Percentiles rank a stretch among this genome's conserved stretches.
phyloP scores from a whole-genome alignment of 2,329 filamentous ascomycete species.

The Colletotrichum destructivum region DNA sequence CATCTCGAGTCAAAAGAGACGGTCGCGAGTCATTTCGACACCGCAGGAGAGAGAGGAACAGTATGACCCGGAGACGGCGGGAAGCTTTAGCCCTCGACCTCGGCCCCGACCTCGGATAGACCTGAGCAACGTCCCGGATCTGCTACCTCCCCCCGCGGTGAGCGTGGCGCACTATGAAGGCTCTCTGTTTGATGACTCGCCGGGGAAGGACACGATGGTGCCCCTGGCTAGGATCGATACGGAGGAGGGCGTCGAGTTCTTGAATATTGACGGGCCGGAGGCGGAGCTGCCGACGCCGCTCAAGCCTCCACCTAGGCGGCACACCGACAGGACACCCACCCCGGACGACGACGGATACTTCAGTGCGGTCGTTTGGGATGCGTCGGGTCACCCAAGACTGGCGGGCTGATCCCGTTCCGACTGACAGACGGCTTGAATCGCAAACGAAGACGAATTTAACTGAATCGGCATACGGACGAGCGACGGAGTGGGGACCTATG shows the following conservation, averaged over 20 bases:
- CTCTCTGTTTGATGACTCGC: not conserved
- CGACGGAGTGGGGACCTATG: not conserved
- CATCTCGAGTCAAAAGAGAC: not conserved
- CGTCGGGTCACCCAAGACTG: not conserved
- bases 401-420: not conserved
- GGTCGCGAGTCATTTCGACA: not conserved
- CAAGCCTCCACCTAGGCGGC: conserved; percentile 25
- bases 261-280: not conserved
- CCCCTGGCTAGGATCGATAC: conserved; percentile 23
- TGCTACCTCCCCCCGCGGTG: not conserved
- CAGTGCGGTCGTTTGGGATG: conserved; percentile 7
- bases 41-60: not conserved
- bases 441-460: not conserved
- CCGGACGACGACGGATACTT: conserved; percentile 17
- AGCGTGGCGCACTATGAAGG: not conserved
- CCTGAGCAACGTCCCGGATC: not conserved
- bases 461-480: not conserved
- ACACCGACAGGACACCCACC: not conserved
- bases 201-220: not conserved
- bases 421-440: not conserved
- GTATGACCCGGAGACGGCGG: not conserved
- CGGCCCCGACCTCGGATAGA: not conserved
- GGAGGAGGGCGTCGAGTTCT: conserved; percentile 33
- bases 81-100: not conserved
- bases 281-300: conserved; percentile 24